These are phyloP conservation scores for Aspergillus neoniger DNA, from an alignment of 2,329 filamentous ascomycete genomes.

Conservation along the genomic window DNA sequence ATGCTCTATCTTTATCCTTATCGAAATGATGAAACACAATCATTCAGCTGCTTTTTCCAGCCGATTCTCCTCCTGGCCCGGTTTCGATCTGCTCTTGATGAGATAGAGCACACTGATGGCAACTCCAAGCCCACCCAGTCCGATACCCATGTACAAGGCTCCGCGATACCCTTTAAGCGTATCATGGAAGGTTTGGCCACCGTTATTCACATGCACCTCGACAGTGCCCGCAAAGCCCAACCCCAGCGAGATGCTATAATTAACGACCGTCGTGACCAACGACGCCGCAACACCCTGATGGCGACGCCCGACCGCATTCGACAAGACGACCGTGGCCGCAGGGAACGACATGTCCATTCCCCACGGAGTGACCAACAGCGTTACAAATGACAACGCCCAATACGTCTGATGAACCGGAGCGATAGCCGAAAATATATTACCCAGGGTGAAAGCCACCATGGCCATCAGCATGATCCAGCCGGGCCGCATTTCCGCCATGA, in stretches of 20 bases:
- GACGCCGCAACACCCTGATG: conserved; percentile 57
- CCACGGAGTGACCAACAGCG: conserved; percentile 59
- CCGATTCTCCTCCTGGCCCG: background rate
- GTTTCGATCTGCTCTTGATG: background rate
- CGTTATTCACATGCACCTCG: conserved; percentile 52
- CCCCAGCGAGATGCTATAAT: conserved; percentile 68
- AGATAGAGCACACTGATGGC: conserved; percentile 21
- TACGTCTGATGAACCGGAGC: conserved; percentile 60
- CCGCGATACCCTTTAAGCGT: conserved; percentile 43
- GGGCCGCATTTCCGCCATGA: conserved; percentile 28
- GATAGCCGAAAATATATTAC: conserved; percentile 44
- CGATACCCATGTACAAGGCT: conserved; percentile 46
- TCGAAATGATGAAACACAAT: background rate
- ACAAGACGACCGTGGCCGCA: conserved; percentile 62
- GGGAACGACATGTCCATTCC: conserved; percentile 70
- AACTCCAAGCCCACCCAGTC: conserved; percentile 33
- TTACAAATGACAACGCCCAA: conserved; percentile 65
- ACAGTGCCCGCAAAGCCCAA: conserved; percentile 68
- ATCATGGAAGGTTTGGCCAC: conserved; percentile 37
- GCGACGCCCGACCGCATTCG: conserved; percentile 51
- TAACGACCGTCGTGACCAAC: conserved; percentile 65
- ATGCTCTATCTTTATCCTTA: background rate
- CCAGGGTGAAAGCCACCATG: conserved; percentile 45
- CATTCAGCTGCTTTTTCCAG: background rate
- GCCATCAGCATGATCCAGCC: conserved; percentile 27